These are phyloP conservation scores for Collybiopsis luxurians DNA, from an alignment of 768 basidiomycete species.

Conservation along the genomic window DNA sequence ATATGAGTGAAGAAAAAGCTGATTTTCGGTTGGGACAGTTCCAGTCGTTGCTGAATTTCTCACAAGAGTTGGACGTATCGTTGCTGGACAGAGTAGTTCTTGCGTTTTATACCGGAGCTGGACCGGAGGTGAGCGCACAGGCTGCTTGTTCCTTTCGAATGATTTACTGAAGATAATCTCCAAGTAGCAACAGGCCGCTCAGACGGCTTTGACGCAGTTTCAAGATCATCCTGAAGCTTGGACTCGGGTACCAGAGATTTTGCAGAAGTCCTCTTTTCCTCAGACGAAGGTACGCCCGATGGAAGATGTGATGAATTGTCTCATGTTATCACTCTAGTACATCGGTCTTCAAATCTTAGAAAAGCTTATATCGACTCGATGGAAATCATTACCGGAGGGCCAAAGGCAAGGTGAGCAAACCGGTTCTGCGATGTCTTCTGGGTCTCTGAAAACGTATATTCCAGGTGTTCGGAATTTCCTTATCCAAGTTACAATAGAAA, in stretches of 20 bases:
- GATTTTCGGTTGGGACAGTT: not conserved
- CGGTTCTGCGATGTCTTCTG: not conserved
- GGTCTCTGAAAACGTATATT: not conserved
- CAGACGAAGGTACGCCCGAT: slow-evolving; percentile 43
- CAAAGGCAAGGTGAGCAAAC: slow-evolving; percentile 54
- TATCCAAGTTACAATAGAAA: slow-evolving; percentile 68
- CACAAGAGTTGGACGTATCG: slow-evolving; percentile 3
- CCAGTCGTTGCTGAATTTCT: slow-evolving; percentile 3
- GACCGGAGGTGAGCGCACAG: not conserved
- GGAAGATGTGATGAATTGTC: not conserved
- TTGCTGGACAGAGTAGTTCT: slow-evolving; percentile 6
- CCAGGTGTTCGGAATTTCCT: slow-evolving; percentile 75
- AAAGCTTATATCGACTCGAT: slow-evolving; percentile 58
- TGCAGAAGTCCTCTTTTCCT: slow-evolving; percentile 46
- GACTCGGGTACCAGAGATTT: slow-evolving; percentile 62
- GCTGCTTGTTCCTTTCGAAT: not conserved
- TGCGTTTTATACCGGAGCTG: slow-evolving; percentile 4
- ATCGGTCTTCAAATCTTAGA: slow-evolving; percentile 65
- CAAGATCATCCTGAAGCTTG: slow-evolving; percentile 65
- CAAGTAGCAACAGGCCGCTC: slow-evolving; percentile 55
- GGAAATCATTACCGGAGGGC: slow-evolving; percentile 62
- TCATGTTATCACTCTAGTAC: slow-evolving; percentile 34
- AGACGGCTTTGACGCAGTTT: slow-evolving; percentile 60
- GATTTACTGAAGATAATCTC: not conserved
- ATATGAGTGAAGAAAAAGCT: not conserved